phyloP scores from a whole-genome alignment of 768 basidiomycete species.

The Leucosporidium scottii region DNA sequence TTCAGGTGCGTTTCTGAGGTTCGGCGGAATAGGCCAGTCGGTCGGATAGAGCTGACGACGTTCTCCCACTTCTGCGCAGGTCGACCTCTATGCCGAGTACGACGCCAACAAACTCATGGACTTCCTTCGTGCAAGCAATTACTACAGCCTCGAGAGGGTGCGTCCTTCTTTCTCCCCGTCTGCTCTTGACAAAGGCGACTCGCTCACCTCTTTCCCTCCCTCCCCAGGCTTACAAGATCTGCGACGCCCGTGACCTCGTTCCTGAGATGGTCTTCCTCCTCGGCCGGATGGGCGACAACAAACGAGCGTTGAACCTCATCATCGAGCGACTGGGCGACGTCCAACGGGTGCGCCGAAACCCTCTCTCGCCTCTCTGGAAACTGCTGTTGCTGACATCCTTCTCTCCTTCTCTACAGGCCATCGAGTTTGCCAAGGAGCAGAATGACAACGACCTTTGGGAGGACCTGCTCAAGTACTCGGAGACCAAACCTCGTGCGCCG shows the following conservation, averaged over 20 bases:
- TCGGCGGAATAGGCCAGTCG: neutral
- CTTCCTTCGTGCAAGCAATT: slow-evolving; percentile 81
- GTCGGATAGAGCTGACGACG: neutral
- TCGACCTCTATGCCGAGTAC: slow-evolving; percentile 86
- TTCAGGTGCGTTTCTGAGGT: slow-evolving; percentile 53
- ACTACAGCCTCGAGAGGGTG: slow-evolving; percentile 81
- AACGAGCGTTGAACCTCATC: slow-evolving; percentile 84
- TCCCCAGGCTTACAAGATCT: slow-evolving; percentile 71
- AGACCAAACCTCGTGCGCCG: slow-evolving; percentile 72
- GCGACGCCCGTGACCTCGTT: slow-evolving; percentile 75
- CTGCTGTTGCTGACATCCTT: neutral
- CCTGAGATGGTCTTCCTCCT: slow-evolving; percentile 96
- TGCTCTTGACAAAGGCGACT: neutral
- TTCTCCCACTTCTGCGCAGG: slow-evolving; percentile 45
- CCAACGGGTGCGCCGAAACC: slow-evolving; percentile 55
- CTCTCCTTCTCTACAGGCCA: slow-evolving; percentile 55
- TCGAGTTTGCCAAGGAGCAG: slow-evolving; percentile 97
- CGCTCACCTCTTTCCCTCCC: neutral
- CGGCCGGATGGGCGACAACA: slow-evolving; percentile 96
- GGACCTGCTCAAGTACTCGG: slow-evolving; percentile 86
- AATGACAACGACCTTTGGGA: slow-evolving; percentile 97
- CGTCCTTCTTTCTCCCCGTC: slow-evolving; percentile 17
- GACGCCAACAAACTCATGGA: slow-evolving; percentile 72
- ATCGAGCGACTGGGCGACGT: slow-evolving; percentile 93
- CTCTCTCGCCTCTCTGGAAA: neutral